These are phyloP conservation scores for Brassica balearica DNA, from an alignment of 441 rosid genomes.

Conservation along the genomic window DNA sequence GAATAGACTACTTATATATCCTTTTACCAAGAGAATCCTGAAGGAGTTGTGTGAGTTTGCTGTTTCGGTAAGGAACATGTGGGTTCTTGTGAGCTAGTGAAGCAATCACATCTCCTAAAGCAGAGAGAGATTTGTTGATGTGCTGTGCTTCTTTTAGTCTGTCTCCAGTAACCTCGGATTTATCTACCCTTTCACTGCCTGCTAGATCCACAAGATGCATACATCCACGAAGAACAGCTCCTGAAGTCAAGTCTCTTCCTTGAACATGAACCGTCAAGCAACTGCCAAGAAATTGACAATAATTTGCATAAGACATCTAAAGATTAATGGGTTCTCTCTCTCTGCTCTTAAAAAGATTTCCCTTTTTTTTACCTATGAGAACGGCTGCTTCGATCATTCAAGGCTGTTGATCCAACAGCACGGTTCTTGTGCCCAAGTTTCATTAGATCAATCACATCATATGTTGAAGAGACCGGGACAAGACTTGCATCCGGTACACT, in stretches of 20 bases:
- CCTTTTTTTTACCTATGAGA: constrained; percentile 72
- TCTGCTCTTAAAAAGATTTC: constrained; percentile 25
- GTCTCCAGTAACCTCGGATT: constrained; percentile 91
- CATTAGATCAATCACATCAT: constrained; percentile 83
- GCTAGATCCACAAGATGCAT: constrained; percentile 95
- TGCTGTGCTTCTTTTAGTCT: constrained; percentile 89
- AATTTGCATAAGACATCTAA: constrained; percentile 5
- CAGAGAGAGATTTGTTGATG: constrained; percentile 88
- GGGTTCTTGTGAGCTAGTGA: constrained; percentile 91
- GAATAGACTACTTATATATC: no score
- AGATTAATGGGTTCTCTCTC: constrained; percentile 17
- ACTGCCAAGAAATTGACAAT: constrained; percentile 48
- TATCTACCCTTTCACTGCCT: constrained; percentile 90
- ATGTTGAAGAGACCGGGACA: constrained; percentile 79
- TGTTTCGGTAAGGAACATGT: constrained; percentile 89
- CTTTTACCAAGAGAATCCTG: constrained; percentile 94
- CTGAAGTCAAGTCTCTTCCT: constrained; percentile 84
- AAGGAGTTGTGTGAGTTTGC: constrained; percentile 92
- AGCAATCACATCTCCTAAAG: constrained; percentile 90
- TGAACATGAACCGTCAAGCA: constrained; percentile 92
- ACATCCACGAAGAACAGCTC: constrained; percentile 71
- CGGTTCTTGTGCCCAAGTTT: constrained; percentile 84
- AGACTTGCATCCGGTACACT: constrained; percentile 88
- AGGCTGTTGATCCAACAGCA: constrained; percentile 84
- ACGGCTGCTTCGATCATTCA: constrained; percentile 94